Evolutionary conservation across 1,284 basidiomycete species (phyloP), one percentile per base, ranked within the genome.

Genomic region (Leccinum fallax): DNA sequence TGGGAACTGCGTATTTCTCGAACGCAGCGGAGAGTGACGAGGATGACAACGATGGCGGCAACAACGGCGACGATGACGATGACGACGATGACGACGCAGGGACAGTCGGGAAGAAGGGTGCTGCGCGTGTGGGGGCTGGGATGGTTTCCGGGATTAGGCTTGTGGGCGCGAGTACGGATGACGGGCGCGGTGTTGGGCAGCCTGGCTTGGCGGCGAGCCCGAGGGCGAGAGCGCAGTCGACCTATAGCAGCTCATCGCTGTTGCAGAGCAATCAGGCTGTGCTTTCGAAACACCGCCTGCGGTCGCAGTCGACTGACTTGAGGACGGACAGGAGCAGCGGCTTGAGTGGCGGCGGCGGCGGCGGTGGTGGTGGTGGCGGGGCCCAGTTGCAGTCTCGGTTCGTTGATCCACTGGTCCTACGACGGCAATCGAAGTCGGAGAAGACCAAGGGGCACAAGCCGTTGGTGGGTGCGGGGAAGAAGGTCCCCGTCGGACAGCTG

Each of bases 401-500:
- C 69, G 85, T 93, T 10, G 90, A 93, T 70, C 91, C 90, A 55
- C 76, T 92, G 53, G 75, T 89, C 53, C 70, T 88, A 70, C 81
- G 90, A 65, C 84, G 80, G 64, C 88, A 91, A 75, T 84, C 83
- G 71, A 79, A 76, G 69, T 78, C 83, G 61, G 78, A 76, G 60
- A 78, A 69, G 60, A 71, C 70, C 55, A 83, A 78, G 68, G 75
- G 79, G 43, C 65, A 49, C 9, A 71, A 66, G 52, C 74, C 74
- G 15, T 40, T 74, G 46, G 64, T 74, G 4, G 66, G 71, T 46
- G 57, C 67, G 2, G 72, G 72, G 2, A 87, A 80, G 65, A 92
- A 92, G 76, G 83, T 90, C 13, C 85, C 88, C 3, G 83, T 93
- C 53, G 88, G 85, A 16, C 84, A 92, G 69, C 76, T 93, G 54